phyloP scores from a whole-genome alignment of 441 rosid species.

The Raphanus hybrid region DNA sequence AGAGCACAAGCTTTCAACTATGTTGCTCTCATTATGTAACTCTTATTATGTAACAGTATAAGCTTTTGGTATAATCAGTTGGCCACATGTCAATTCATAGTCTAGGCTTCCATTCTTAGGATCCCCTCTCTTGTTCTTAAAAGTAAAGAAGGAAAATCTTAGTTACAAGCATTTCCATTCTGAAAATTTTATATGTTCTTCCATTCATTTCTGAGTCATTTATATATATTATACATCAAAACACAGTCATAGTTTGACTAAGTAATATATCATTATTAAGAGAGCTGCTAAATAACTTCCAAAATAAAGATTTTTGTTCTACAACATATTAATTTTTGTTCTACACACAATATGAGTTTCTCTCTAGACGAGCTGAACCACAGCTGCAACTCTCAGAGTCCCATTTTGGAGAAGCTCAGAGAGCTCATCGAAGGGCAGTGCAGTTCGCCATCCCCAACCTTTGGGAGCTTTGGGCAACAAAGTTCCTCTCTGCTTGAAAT shows the following conservation, averaged over 20 bases:
- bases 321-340: neutral
- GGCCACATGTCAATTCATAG: too few relatives aligned
- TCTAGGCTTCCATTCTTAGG: too few relatives aligned
- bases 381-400: slow-evolving; percentile 79
- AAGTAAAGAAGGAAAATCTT: neutral
- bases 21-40: too few relatives aligned
- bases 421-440: slow-evolving; percentile 85
- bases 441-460: slow-evolving; percentile 99
- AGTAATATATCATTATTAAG: neutral
- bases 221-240: neutral
- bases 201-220: neutral
- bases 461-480: slow-evolving; percentile 97
- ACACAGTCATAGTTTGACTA: neutral
- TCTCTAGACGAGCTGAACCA: slow-evolving; percentile 86
- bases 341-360: slow-evolving; percentile 16
- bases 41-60: too few relatives aligned
- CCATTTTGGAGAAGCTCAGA: slow-evolving; percentile 89
- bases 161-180: neutral
- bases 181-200: neutral
- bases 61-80: too few relatives aligned
- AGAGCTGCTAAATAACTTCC: neutral
- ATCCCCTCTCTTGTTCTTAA: too few relatives aligned
- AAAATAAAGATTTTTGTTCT: neutral
- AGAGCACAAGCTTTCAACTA: neutral
- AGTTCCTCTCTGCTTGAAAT: slow-evolving; percentile 86